Percentiles rank a stretch among this genome's conserved stretches.
phyloP scores from a whole-genome alignment of 2,329 filamentous ascomycete genomes.

The Chaetoscypha palmicola region DNA sequence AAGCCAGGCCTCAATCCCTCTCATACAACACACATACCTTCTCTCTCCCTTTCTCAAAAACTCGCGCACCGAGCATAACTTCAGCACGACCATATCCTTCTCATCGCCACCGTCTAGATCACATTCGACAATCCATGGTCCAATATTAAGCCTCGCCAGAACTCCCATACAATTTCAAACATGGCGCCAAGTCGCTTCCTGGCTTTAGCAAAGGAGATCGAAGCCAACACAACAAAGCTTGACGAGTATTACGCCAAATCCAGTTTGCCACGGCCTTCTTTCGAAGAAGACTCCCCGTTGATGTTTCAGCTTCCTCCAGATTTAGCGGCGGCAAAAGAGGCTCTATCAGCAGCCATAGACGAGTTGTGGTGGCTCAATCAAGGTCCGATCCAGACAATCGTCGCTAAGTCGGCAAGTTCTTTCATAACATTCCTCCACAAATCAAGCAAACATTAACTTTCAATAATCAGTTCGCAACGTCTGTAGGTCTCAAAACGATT shows the following conservation, averaged over 20 bases:
- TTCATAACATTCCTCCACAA: not conserved
- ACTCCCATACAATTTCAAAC: not conserved
- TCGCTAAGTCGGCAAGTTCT: not conserved
- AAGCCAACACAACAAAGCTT: constrained; percentile 1
- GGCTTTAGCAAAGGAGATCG: not conserved
- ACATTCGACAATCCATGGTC: too few species aligned
- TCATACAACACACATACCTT: too few species aligned
- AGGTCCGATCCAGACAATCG: constrained; percentile 29
- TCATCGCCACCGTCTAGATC: too few species aligned
- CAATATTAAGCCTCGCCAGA: too few species aligned
- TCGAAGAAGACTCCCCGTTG: not conserved
- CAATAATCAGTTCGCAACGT: not conserved
- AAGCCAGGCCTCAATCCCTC: too few species aligned
- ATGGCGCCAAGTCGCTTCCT: not conserved
- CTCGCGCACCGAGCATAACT: too few species aligned
- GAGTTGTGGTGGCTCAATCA: constrained; percentile 28
- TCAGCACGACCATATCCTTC: too few species aligned
- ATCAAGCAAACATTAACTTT: too few species aligned
- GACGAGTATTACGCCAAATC: not conserved
- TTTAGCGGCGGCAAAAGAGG: not conserved
- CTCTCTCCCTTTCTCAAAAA: too few species aligned
- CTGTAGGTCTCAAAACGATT: not conserved
- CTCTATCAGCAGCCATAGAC: not conserved
- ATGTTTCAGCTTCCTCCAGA: constrained; percentile 3
- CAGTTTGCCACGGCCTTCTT: constrained; percentile 3